Evolutionary conservation across 441 rosid species (phyloP).

Genomic region (Croton setiger): DNA sequence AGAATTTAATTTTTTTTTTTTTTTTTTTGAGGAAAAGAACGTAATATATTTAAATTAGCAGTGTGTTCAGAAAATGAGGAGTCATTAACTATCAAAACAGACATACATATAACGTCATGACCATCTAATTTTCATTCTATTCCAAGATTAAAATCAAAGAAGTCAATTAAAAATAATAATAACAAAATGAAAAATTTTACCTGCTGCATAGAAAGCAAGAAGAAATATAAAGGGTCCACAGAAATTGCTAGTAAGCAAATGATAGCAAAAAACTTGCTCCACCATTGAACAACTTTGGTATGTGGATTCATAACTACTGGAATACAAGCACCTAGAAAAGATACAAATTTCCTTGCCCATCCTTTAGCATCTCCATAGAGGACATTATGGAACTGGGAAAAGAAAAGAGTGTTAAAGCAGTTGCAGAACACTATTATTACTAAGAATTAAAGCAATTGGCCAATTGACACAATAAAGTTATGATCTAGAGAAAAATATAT

Average conservation of each 20-base stretch:
- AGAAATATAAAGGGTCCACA: conserved; percentile 79
- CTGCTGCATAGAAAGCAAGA: conserved; percentile 48
- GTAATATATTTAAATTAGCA: not conserved
- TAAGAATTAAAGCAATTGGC: not conserved
- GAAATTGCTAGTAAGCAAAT: conserved; percentile 76
- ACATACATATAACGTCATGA: not conserved
- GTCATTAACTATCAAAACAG: not conserved
- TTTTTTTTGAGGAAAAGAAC: too few relatives aligned
- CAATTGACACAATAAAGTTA: not conserved
- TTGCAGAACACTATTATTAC: conserved; percentile 13
- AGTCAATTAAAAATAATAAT: too few relatives aligned
- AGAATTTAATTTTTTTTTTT: too few relatives aligned
- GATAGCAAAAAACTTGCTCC: conserved; percentile 69
- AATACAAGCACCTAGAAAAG: conserved; percentile 36
- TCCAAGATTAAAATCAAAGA: not conserved
- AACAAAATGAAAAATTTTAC: too few relatives aligned
- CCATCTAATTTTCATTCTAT: not conserved
- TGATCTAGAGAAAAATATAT: not conserved
- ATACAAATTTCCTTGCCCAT: conserved; percentile 54
- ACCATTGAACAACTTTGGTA: conserved; percentile 49
- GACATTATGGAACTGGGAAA: conserved; percentile 57
- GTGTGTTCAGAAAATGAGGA: not conserved
- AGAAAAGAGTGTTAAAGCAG: conserved; percentile 12
- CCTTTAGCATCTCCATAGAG: conserved; percentile 83
- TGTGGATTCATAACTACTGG: conserved; percentile 91